Percentiles rank a stretch among this genome's conserved stretches.
Evolutionary conservation across 2,329 filamentous ascomycete species (phyloP).

Genomic region (Penicillium sp.): DNA sequence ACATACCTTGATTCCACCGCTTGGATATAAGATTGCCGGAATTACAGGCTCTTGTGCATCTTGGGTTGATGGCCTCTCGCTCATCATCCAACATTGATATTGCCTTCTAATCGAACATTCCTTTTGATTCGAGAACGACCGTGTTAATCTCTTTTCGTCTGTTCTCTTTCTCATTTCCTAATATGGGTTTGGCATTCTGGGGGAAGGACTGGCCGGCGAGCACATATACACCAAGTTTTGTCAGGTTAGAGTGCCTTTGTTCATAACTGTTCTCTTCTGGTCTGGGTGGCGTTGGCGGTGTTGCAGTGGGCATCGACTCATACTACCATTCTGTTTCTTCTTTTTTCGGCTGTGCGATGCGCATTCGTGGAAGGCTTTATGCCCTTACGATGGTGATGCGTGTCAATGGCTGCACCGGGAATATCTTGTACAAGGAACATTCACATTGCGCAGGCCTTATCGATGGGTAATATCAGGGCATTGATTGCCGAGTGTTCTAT

Average conservation of each 20-base stretch:
- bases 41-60: slow-evolving; percentile 75
- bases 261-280: slow-evolving; percentile 12
- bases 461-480: slow-evolving; percentile 17
- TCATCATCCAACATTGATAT: slow-evolving; percentile 68
- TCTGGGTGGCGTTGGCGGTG: slow-evolving; percentile 13
- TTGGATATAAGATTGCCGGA: slow-evolving; percentile 84
- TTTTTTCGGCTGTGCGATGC: slow-evolving; percentile 7
- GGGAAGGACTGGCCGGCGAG: slow-evolving; percentile 9
- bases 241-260: slow-evolving; percentile 12
- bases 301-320: slow-evolving; percentile 14
- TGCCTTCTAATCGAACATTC: not conserved
- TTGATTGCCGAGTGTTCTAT: not conserved
- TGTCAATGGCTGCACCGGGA: slow-evolving; percentile 5
- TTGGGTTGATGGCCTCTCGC: slow-evolving; percentile 82
- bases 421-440: slow-evolving; percentile 21
- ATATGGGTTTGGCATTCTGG: slow-evolving; percentile 7
- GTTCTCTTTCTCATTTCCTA: slow-evolving; percentile 5
- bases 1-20: slow-evolving; percentile 81
- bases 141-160: not conserved
- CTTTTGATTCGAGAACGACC: not conserved
- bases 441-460: slow-evolving; percentile 20
- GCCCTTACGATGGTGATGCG: not conserved
- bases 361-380: slow-evolving; percentile 8
- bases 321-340: slow-evolving; percentile 11
- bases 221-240: slow-evolving; percentile 17